phyloP scores from a whole-genome alignment of 2,329 filamentous ascomycete genomes.

The Cryphonectria radicalis region DNA sequence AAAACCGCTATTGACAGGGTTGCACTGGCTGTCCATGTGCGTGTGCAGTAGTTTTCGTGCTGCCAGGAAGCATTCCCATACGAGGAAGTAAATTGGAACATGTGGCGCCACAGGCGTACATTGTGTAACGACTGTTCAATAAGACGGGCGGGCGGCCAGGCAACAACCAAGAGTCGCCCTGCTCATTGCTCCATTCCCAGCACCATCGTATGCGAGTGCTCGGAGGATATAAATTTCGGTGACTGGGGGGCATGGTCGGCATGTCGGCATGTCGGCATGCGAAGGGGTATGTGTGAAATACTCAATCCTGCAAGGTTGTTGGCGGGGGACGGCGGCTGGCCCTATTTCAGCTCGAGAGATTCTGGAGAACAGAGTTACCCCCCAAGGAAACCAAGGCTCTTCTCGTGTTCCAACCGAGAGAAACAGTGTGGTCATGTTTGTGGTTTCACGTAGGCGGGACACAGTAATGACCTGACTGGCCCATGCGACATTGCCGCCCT shows the following conservation, averaged over 20 bases:
- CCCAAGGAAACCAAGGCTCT: neutral
- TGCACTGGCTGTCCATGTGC: neutral
- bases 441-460: neutral
- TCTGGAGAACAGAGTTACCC: neutral
- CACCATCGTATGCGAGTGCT: conserved; percentile 5
- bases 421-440: neutral
- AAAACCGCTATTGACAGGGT: neutral
- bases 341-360: neutral
- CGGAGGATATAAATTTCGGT: neutral
- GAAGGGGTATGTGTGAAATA: no score
- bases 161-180: neutral
- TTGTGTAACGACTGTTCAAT: conserved; percentile 19
- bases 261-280: no score
- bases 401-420: neutral
- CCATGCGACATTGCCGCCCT: neutral
- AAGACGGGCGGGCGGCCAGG: neutral
- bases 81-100: conserved; percentile 10
- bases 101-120: conserved; percentile 13
- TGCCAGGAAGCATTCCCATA: neutral
- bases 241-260: no score
- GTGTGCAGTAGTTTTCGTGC: neutral
- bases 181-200: neutral
- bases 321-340: neutral
- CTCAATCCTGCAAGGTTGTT: neutral
- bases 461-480: no score